phyloP scores from a whole-genome alignment of 2,329 filamentous ascomycete genomes.

The Microdochium paspali region DNA sequence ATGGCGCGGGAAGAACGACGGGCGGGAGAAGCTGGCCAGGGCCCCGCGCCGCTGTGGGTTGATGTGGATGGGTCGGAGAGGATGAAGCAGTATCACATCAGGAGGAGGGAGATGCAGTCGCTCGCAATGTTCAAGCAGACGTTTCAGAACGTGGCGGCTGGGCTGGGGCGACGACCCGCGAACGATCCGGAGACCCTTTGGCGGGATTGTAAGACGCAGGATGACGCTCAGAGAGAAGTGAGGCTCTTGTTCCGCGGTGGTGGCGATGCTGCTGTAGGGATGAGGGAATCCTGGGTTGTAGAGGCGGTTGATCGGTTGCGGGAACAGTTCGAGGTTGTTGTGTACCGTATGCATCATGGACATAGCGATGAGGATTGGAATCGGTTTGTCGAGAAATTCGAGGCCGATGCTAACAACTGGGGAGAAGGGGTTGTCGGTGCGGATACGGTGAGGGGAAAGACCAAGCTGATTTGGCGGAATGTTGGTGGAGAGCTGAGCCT shows the following conservation, averaged over 20 bases:
- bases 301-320: background rate
- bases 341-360: constrained; percentile 11
- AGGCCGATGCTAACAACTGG: constrained; percentile 14
- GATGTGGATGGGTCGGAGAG: background rate
- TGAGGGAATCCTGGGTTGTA: constrained; percentile 1
- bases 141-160: background rate
- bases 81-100: background rate
- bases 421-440: constrained; percentile 6
- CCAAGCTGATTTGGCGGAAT: constrained; percentile 4
- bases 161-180: background rate
- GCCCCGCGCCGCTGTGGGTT: background rate
- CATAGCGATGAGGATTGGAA: constrained; percentile 13
- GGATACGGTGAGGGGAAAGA: background rate
- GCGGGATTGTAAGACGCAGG: background rate
- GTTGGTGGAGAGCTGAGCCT: background rate
- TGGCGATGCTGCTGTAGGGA: background rate
- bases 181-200: background rate
- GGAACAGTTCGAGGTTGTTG: constrained; percentile 12
- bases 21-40: too few relatives aligned
- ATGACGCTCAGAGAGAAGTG: background rate
- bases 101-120: background rate
- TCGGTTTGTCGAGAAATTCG: constrained; percentile 13
- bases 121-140: background rate
- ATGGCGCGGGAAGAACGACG: background rate
- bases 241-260: constrained; percentile 1